Evolutionary conservation across 495 filamentous ascomycete species (phyloP).

Genomic region (Lepraria neglecta): DNA sequence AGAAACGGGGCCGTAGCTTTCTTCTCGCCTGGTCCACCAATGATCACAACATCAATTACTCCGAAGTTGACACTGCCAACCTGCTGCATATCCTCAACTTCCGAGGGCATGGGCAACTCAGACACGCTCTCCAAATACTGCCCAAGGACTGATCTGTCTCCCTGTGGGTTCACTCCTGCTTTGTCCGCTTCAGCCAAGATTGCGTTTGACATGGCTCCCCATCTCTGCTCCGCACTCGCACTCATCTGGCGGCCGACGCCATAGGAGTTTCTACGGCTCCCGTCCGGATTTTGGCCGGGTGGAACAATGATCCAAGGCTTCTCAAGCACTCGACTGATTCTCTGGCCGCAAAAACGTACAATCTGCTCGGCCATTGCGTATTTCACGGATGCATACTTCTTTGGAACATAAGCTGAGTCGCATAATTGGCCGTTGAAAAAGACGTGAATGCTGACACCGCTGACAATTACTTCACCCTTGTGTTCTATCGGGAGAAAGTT

Average conservation of each 20-base stretch:
- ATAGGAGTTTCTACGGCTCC: constrained; percentile 4
- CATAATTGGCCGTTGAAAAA: constrained; percentile 42
- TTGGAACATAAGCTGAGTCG: constrained; percentile 27
- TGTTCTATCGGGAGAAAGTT: constrained; percentile 24
- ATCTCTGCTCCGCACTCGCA: constrained; percentile 28
- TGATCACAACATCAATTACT: constrained; percentile 40
- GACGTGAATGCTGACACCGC: constrained; percentile 39
- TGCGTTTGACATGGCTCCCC: constrained; percentile 30
- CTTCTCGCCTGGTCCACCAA: constrained; percentile 32
- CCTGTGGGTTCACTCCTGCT: constrained; percentile 29
- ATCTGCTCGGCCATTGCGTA: constrained; percentile 12
- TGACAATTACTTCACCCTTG: background rate
- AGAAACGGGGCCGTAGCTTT: constrained; percentile 25
- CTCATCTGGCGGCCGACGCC: constrained; percentile 9
- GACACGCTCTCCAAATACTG: constrained; percentile 37
- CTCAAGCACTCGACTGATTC: constrained; percentile 33
- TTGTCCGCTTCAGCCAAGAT: constrained; percentile 33
- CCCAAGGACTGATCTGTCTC: constrained; percentile 31
- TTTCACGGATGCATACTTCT: constrained; percentile 9
- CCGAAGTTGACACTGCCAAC: constrained; percentile 30
- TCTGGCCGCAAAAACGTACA: constrained; percentile 34
- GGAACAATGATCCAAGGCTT: constrained; percentile 39
- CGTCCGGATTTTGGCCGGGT: constrained; percentile 26
- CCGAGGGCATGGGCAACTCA: constrained; percentile 30
- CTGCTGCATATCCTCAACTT: constrained; percentile 27